Evolutionary conservation across 2,329 filamentous ascomycete species (phyloP).

Genomic region (Fusarium anguioides): DNA sequence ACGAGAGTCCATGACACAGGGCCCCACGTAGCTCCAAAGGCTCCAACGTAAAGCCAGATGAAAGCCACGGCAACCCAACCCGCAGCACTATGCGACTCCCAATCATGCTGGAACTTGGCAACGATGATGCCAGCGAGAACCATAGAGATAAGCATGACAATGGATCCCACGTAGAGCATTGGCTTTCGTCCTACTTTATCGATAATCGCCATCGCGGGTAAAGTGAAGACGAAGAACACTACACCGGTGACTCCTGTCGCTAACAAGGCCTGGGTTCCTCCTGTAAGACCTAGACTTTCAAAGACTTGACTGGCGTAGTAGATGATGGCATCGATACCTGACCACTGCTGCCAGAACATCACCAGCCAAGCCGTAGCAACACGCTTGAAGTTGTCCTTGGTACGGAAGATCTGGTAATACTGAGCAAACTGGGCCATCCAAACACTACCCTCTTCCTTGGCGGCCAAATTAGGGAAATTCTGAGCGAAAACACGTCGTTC

Average conservation of each 20-base stretch:
- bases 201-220: conserved; percentile 52
- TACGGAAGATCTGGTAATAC: conserved; percentile 51
- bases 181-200: conserved; percentile 56
- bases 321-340: conserved; percentile 48
- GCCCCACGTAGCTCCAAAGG: conserved; percentile 56
- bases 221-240: conserved; percentile 65
- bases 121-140: conserved; percentile 25
- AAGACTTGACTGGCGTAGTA: conserved; percentile 68
- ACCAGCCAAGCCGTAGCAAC: conserved; percentile 72
- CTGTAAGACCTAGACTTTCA: conserved; percentile 69
- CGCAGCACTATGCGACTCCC: conserved; percentile 49
- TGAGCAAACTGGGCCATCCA: conserved; percentile 60
- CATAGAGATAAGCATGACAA: conserved; percentile 48
- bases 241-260: conserved; percentile 78
- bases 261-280: conserved; percentile 68
- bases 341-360: conserved; percentile 68
- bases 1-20: conserved; percentile 61
- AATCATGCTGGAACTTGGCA: conserved; percentile 28
- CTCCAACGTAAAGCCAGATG: conserved; percentile 63
- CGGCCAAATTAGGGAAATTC: conserved; percentile 58
- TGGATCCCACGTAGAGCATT: conserved; percentile 51
- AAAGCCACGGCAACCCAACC: conserved; percentile 53
- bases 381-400: conserved; percentile 66
- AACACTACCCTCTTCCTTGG: conserved; percentile 55
- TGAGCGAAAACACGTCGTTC: conserved; percentile 77